phyloP scores from a whole-genome alignment of 2,329 filamentous ascomycete genomes.

The Ceratocystis papillata region DNA sequence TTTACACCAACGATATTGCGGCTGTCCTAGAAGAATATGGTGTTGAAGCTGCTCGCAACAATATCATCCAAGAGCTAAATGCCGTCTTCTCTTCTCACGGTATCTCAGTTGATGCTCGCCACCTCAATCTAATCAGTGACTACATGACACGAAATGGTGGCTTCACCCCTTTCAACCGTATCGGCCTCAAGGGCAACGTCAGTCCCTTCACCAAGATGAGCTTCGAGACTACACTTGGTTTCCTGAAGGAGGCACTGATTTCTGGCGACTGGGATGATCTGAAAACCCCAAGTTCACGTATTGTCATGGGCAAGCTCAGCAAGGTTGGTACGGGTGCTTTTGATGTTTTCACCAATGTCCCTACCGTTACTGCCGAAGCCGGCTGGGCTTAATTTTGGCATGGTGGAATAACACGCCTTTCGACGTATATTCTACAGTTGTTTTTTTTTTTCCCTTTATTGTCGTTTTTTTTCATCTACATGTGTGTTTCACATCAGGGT shows the following conservation, averaged over 20 bases:
- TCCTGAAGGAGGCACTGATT: constrained; percentile 82
- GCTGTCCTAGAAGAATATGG: constrained; percentile 78
- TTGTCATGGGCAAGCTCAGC: constrained; percentile 76
- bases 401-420: not conserved
- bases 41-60: constrained; percentile 80
- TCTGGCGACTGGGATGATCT: constrained; percentile 87
- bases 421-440: not conserved
- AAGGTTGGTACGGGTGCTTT: constrained; percentile 84
- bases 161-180: constrained; percentile 87
- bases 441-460: not conserved
- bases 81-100: constrained; percentile 82
- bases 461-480: not conserved
- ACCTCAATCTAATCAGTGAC: constrained; percentile 90
- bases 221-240: constrained; percentile 92
- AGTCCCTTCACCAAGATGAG: constrained; percentile 98
- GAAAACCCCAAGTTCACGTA: constrained; percentile 70
- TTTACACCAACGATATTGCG: constrained; percentile 87
- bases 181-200: constrained; percentile 71
- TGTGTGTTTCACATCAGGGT: constrained; percentile 1
- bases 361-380: constrained; percentile 37
- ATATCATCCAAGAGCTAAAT: constrained; percentile 76
- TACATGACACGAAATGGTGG: constrained; percentile 92
- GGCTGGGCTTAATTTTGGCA: constrained; percentile 29
- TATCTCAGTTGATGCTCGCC: constrained; percentile 82
- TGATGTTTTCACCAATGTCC: constrained; percentile 62